These are phyloP conservation scores for Phytophthora constricta DNA, from an alignment of 352 stramenopile species.

Conservation along the genomic window DNA sequence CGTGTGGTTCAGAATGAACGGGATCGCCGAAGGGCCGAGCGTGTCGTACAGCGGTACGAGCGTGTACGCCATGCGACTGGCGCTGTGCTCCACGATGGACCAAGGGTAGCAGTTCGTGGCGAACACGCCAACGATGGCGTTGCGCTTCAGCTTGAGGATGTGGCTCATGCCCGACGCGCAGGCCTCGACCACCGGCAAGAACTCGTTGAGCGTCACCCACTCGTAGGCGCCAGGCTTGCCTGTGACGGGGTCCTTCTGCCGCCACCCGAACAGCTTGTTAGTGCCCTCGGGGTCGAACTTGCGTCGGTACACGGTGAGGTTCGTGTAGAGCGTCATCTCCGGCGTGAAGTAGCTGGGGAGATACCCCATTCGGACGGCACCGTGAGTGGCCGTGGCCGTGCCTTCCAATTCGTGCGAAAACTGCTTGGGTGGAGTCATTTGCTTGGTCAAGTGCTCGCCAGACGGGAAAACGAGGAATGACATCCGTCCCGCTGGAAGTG, in stretches of 20 bases:
- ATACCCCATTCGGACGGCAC: conserved; percentile 31
- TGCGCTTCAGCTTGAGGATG: conserved; percentile 40
- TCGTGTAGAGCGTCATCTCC: conserved; percentile 57
- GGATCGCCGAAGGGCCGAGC: conserved; percentile 61
- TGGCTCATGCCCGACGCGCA: conserved; percentile 48
- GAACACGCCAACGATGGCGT: conserved; percentile 73
- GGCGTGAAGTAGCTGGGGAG: conserved; percentile 38
- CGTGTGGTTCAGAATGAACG: conserved; percentile 82
- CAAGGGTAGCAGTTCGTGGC: conserved; percentile 78
- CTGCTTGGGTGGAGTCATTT: conserved; percentile 20
- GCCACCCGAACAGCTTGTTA: conserved; percentile 64
- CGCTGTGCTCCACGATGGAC: conserved; percentile 65
- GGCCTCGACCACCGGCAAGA: conserved; percentile 55
- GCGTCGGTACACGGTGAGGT: conserved; percentile 45
- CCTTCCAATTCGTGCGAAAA: conserved; percentile 35
- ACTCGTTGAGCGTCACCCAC: conserved; percentile 70
- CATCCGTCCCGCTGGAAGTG: no score
- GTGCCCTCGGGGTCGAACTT: conserved; percentile 55
- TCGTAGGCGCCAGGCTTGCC: conserved; percentile 49
- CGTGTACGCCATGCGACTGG: conserved; percentile 73
- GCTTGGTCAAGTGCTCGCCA: background rate
- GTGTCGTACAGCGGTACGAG: conserved; percentile 86
- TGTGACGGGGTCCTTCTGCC: conserved; percentile 44
- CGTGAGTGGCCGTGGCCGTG: conserved; percentile 38
- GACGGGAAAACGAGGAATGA: no score